Percentiles rank a stretch among this genome's conserved stretches.
Evolutionary conservation across 371 early-diverging fungal species (phyloP).

Genomic region (Umbelopsis sp.): DNA sequence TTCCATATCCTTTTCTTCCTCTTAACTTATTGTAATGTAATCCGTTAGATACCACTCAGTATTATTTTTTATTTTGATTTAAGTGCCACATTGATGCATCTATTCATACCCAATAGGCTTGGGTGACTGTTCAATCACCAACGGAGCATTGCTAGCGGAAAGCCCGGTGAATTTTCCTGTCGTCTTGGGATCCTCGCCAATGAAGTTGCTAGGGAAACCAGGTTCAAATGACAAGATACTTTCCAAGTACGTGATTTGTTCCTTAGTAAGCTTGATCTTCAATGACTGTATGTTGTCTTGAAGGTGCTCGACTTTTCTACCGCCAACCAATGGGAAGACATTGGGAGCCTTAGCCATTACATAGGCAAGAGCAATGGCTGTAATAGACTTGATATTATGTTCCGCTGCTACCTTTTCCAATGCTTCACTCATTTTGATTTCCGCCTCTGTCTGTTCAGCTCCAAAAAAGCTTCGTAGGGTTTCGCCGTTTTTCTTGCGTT

Average conservation of each 20-base stretch:
- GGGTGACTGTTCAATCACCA: not conserved
- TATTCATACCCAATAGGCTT: constrained; percentile 12
- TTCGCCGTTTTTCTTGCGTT: constrained; percentile 16
- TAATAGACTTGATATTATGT: constrained; percentile 3
- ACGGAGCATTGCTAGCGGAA: not conserved
- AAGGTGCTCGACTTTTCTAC: constrained; percentile 10
- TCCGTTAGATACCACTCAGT: no score
- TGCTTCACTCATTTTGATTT: constrained; percentile 11
- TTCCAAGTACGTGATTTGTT: constrained; percentile 12
- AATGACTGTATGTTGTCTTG: constrained; percentile 7
- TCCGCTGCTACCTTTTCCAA: not conserved
- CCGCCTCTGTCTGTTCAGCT: not conserved
- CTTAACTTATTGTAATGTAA: no score
- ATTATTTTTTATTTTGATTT: no score
- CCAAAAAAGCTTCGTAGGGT: not conserved
- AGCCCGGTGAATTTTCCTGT: not conserved
- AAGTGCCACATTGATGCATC: no score
- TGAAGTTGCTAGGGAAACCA: constrained; percentile 11
- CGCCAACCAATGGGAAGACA: not conserved
- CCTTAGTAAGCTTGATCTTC: not conserved
- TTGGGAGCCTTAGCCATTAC: constrained; percentile 8
- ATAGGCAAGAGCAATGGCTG: constrained; percentile 25
- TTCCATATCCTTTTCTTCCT: no score
- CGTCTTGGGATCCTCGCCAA: not conserved
- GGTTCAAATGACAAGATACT: not conserved